Percentiles rank a stretch among this genome's conserved stretches.
Evolutionary conservation across 768 basidiomycete species (phyloP).

Genomic region (Russula foetens): DNA sequence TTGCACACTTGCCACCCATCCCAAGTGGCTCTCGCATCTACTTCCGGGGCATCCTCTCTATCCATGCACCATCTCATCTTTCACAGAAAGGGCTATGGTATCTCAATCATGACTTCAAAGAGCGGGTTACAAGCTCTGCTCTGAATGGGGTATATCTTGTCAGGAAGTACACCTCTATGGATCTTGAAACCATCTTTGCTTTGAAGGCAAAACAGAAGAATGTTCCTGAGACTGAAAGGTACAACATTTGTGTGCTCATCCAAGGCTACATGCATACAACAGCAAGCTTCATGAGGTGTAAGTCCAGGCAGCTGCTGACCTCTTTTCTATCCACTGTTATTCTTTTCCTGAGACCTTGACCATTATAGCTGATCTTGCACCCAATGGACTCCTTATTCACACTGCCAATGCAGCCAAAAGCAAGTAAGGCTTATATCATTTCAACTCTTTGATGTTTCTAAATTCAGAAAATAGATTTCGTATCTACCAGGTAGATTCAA

Average conservation of each 20-base stretch:
- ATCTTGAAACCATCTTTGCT: background rate
- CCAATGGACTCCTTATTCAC: slow-evolving; percentile 29
- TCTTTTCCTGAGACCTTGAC: background rate
- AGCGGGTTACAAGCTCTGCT: slow-evolving; percentile 28
- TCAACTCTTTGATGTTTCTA: background rate
- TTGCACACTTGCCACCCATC: background rate
- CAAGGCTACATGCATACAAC: slow-evolving; percentile 23
- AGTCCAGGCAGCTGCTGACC: slow-evolving; percentile 17
- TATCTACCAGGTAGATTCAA: slow-evolving; percentile 36
- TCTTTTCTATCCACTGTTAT: background rate
- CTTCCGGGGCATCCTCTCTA: slow-evolving; percentile 45
- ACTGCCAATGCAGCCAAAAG: slow-evolving; percentile 21
- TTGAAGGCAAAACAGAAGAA: background rate
- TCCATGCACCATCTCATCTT: slow-evolving; percentile 42
- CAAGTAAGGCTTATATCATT: slow-evolving; percentile 19
- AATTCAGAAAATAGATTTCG: slow-evolving; percentile 30
- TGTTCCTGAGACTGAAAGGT: background rate
- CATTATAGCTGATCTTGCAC: slow-evolving; percentile 24
- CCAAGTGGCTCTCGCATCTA: slow-evolving; percentile 26
- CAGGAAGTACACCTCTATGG: slow-evolving; percentile 4
- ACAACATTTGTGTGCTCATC: background rate
- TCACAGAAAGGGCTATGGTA: slow-evolving; percentile 35
- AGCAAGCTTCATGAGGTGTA: slow-evolving; percentile 36
- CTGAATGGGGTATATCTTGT: slow-evolving; percentile 22
- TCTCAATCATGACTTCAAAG: slow-evolving; percentile 38